Evolutionary conservation across 106 monocot species (phyloP).

Genomic region (Phalaenopsis aphrodite): DNA sequence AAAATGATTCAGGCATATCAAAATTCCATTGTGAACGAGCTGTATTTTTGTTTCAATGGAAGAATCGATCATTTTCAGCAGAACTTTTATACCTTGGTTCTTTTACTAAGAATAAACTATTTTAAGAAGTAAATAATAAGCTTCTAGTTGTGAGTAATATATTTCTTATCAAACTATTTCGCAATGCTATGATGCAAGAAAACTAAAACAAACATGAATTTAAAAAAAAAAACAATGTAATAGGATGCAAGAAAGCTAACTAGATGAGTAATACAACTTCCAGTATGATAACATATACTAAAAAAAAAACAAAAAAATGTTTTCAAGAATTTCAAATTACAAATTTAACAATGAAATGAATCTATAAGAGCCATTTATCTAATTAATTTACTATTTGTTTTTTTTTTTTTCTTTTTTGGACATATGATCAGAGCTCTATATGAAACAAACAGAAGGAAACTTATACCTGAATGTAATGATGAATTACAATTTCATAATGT

Average conservation of each 20-base stretch:
- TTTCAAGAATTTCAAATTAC: not conserved
- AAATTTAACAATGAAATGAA: not conserved
- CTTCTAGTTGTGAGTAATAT: not conserved
- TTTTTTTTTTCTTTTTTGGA: not conserved
- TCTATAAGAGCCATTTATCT: not conserved
- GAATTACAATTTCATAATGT: constrained; percentile 88
- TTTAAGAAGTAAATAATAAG: not conserved
- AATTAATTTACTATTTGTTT: not conserved
- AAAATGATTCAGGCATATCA: too few species aligned
- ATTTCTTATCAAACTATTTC: not conserved
- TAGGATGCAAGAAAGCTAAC: constrained; percentile 3
- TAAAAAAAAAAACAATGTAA: not conserved
- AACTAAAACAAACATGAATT: not conserved
- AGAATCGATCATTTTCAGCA: not conserved
- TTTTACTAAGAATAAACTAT: not conserved
- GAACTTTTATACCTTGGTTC: not conserved
- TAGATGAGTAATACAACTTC: not conserved
- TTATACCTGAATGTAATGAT: constrained; percentile 87
- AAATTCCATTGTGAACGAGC: not conserved
- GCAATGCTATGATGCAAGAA: not conserved
- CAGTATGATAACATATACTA: not conserved
- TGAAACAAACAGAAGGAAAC: not conserved
- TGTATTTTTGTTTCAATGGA: not conserved
- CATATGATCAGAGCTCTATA: not conserved
- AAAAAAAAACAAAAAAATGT: too few species aligned